A percentile compares a stretch with the other conserved stretches of the same genome.
Conservation (phyloP, 768 basidiomycete species). For the Kwoniella mangroviensis region DNA sequence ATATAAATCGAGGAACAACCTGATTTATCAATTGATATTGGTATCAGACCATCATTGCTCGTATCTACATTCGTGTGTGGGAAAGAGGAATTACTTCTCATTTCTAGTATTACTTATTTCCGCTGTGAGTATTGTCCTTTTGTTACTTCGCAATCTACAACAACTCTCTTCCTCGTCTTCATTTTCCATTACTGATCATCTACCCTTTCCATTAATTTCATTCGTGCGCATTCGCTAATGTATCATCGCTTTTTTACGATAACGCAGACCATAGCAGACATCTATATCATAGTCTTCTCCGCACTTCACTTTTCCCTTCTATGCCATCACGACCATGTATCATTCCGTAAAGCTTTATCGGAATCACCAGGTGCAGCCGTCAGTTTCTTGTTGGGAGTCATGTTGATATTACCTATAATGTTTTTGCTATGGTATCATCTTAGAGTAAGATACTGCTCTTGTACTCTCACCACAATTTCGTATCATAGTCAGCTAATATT, state of each 20-base stretch:
- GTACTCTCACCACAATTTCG: not conserved
- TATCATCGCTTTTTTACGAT: not conserved
- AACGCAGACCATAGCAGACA: constrained; percentile 69
- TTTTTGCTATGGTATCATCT: constrained; percentile 83
- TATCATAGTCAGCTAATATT: not conserved
- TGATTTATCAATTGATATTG: not conserved
- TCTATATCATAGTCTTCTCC: constrained; percentile 79
- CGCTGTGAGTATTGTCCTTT: constrained; percentile 64
- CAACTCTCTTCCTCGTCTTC: not conserved
- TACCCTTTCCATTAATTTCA: too few species aligned
- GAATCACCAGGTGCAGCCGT: constrained; percentile 77
- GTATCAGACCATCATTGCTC: constrained; percentile 58
- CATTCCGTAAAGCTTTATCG: constrained; percentile 62
- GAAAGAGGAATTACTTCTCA: constrained; percentile 90
- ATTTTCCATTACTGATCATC: too few species aligned
- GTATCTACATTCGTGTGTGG: constrained; percentile 87
- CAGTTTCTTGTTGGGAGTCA: constrained; percentile 72
- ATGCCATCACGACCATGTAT: constrained; percentile 63
- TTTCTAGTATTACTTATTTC: constrained; percentile 84
- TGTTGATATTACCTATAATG: constrained; percentile 79
- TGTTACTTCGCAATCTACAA: not conserved
- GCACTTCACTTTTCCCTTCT: constrained; percentile 79
- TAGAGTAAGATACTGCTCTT: constrained; percentile 65
- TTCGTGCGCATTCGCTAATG: too few species aligned
- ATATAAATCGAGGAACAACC: too few species aligned